phyloP scores from a whole-genome alignment of 2,329 filamentous ascomycete genomes.

The Aplosporella prunicola region DNA sequence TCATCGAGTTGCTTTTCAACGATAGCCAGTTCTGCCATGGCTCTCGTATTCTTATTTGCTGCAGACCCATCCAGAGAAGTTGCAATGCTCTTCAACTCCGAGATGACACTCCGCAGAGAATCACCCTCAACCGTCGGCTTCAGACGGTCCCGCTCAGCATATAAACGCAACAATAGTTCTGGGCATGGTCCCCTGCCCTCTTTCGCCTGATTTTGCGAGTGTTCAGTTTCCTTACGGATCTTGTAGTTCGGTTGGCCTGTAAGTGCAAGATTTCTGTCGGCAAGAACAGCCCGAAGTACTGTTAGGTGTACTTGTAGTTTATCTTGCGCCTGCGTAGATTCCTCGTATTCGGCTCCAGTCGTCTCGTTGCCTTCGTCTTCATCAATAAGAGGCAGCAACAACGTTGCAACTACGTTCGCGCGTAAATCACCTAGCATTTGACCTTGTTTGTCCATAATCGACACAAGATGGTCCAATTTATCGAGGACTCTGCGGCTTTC shows the following conservation, averaged over 20 bases:
- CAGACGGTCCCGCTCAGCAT: constrained; percentile 38
- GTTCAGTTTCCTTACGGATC: constrained; percentile 61
- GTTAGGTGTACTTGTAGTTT: constrained; percentile 55
- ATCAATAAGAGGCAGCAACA: constrained; percentile 70
- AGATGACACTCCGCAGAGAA: constrained; percentile 62
- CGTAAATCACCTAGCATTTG: constrained; percentile 65
- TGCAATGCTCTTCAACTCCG: constrained; percentile 57
- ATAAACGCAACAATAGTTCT: constrained; percentile 49
- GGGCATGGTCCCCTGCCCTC: constrained; percentile 62
- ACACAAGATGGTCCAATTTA: constrained; percentile 55
- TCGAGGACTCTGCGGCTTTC: constrained; percentile 61
- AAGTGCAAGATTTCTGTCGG: constrained; percentile 68
- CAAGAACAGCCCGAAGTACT: constrained; percentile 62
- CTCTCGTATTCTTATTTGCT: constrained; percentile 44
- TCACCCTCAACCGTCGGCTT: constrained; percentile 44
- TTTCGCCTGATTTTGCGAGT: constrained; percentile 51
- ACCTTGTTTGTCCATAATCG: constrained; percentile 62
- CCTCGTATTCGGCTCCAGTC: constrained; percentile 83
- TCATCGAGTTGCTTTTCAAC: constrained; percentile 53
- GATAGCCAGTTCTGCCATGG: constrained; percentile 54
- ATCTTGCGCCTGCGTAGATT: constrained; percentile 80
- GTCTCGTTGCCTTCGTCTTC: constrained; percentile 66
- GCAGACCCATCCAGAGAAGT: constrained; percentile 51
- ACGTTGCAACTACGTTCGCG: constrained; percentile 58
- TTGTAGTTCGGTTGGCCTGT: constrained; percentile 69